Evolutionary conservation across 257 asterid genomes (phyloP), one percentile per base, ranked within the genome.

Genomic region (Galeopsis tetrahit): DNA sequence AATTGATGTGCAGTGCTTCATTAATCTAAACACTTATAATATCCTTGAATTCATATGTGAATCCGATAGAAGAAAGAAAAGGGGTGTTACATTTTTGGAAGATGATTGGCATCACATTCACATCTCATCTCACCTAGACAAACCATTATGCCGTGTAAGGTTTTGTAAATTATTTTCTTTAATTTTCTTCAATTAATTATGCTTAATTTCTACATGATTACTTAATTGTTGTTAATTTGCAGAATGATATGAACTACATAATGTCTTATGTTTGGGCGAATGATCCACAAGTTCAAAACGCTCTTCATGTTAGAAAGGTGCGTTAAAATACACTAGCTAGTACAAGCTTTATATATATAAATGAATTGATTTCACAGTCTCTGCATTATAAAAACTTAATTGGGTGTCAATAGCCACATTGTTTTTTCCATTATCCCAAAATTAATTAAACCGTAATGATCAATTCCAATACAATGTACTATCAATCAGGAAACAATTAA

Each of bases 271-370:
- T 10, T 63, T 80, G 84, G 84, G 76, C 81, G 32, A 80, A 76
- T 57, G 65, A 71, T 15, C 68, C 51, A 0, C 52, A 4, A 8
- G 83, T 79, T 44, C 68, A 35, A 71, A 68, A 79, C 8, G 80
- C 78, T 38, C 83, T 79, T 60, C 68, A 66, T 61, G 62, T 79
- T 6, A 59, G 71, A 53, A 71, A 79, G 71, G 83, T 75, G 65
- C 14, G 17, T 10, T 44, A 44, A 21, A 21, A 21, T 21, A 21
- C 28, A 21, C 28, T 21, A 21, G 28, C 28, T 21, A 21, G 28
- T 21, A 21, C 28, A n/a, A n/a, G n/a, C n/a, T n/a, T n/a, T 21
- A 0, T 21, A 21, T 21, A 21, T 21, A 21, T 21, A 21, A 21
- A 21, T 21, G 1, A 21, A 21, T 21, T 21, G 28, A 21, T 21